Base-by-base conservation (phyloP, 208 protist genomes). In the Phytomonas sp. region DNA sequence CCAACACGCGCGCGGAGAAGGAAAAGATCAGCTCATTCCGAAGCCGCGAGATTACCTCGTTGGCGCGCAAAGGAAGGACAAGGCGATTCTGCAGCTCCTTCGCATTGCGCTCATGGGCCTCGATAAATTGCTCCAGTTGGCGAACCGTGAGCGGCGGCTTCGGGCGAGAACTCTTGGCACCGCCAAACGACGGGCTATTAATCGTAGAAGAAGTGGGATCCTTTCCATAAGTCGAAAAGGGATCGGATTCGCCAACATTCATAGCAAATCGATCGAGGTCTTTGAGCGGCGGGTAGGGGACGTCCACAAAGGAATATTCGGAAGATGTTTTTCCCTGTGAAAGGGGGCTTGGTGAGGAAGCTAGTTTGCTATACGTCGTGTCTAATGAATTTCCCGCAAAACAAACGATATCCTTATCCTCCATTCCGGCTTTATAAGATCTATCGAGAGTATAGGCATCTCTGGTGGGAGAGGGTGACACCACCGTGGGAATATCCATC, bases 1-100 rank as follows among this genome's bases (percentile, higher is more conserved):
- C 80, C 42, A 94, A 70, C 12, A 94, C 83, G 40, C 88, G 85
- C 2, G 83, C 84, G 5, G 88, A 94, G 52, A 94, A 94, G 29
- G 84, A 83, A 6, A 94, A 73, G 29, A 94, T 72, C 19, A 91
- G 67, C 33, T 91, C 85, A 65, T 94, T 94, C 32, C 84, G 88
- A 33, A 94, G 69, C 10, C 83, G 75, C n/a, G 88, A 91, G 30
- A 73, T 70, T 30, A 94, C 81, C 31, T 77, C 76, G 10, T 40
- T 62, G 1, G 85, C 74, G 10, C 70, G 60, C 0, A 81, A 69
- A 0, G 81, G 81, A n/a, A 88, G 76, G 19, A 67, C 69, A 52
- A 91, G 74, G n/a, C 81, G 70, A 5, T 67, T 37, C 30, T 84
- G 78, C 63, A 84, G 75, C 8, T 56, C 19, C 45, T 56, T 56